Percentiles rank a stretch among this genome's conserved stretches.
These are phyloP conservation scores for Curvularia hawaiiensis DNA, from an alignment of 2,329 filamentous ascomycete genomes.

Conservation along the genomic window DNA sequence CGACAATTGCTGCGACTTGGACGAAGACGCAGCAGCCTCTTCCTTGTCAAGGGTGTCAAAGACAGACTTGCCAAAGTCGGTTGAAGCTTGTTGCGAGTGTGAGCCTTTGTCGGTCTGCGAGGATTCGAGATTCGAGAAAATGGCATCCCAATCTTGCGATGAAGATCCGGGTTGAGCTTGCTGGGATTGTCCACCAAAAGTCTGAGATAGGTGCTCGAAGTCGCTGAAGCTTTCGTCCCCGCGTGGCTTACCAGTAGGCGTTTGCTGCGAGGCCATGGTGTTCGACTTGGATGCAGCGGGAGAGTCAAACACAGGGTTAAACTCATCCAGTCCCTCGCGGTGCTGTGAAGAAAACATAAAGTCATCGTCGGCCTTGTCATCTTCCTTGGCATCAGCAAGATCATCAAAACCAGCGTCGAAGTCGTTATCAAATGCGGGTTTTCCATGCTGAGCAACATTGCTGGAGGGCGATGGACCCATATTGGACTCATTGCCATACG, in stretches of 20 bases:
- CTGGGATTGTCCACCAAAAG: conserved; percentile 48
- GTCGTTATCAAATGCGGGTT: conserved; percentile 70
- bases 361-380: conserved; percentile 72
- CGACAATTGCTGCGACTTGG: conserved; percentile 27
- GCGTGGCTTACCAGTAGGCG: conserved; percentile 45
- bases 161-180: conserved; percentile 48
- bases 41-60: conserved; percentile 45
- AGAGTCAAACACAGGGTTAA: conserved; percentile 82
- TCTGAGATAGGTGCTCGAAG: conserved; percentile 53
- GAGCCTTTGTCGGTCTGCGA: conserved; percentile 40
- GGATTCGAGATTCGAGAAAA: conserved; percentile 81
- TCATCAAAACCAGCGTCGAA: conserved; percentile 83
- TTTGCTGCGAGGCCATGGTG: conserved; percentile 52
- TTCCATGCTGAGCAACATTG: conserved; percentile 47
- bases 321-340: conserved; percentile 74
- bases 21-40: conserved; percentile 38
- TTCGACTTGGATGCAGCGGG: conserved; percentile 56
- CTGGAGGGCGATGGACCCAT: conserved; percentile 35
- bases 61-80: conserved; percentile 45
- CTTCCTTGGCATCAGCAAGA: conserved; percentile 83
- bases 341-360: conserved; percentile 70
- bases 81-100: conserved; percentile 39
- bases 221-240: conserved; percentile 56
- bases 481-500: conserved; percentile 44
- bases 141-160: conserved; percentile 88